phyloP scores from a whole-genome alignment of 768 basidiomycete genomes.

The Mycena vitilis region DNA sequence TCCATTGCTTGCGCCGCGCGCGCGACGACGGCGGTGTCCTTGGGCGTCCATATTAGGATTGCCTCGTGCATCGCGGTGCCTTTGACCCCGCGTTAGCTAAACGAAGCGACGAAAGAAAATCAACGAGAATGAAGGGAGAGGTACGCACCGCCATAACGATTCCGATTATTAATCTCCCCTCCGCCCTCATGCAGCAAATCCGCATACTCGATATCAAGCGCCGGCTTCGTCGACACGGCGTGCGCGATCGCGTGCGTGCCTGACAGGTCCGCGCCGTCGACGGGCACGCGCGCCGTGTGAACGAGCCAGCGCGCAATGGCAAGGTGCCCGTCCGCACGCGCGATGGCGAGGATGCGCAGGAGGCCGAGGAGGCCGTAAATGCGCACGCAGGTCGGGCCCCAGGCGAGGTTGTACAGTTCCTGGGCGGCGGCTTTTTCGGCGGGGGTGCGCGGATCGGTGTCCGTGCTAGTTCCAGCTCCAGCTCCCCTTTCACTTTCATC shows the following conservation, averaged over 20 bases:
- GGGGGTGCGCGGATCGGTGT: conserved; percentile 6
- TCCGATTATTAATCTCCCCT: conserved; percentile 53
- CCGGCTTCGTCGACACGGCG: conserved; percentile 54
- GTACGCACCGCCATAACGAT: conserved; percentile 50
- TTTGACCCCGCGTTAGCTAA: too few species aligned
- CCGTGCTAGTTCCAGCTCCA: neutral
- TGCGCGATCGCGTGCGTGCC: conserved; percentile 55
- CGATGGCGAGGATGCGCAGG: conserved; percentile 43
- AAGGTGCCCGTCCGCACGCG: conserved; percentile 39
- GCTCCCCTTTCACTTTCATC: neutral
- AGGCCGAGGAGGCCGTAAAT: conserved; percentile 53
- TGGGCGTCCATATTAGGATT: conserved; percentile 42
- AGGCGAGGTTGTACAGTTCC: conserved; percentile 48
- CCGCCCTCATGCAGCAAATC: conserved; percentile 56
- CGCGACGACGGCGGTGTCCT: conserved; percentile 37
- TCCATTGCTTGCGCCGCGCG: conserved; percentile 44
- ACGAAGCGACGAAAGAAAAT: too few species aligned
- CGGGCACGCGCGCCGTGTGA: conserved; percentile 47
- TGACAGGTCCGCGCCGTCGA: conserved; percentile 52
- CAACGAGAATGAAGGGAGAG: neutral
- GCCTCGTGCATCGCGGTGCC: conserved; percentile 53
- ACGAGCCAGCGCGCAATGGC: conserved; percentile 50
- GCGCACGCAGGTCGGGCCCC: conserved; percentile 54
- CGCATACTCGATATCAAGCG: conserved; percentile 54
- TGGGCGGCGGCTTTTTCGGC: conserved; percentile 39